Base-by-base conservation (phyloP, 1,284 basidiomycete genomes). In the Vanrija pseudolonga region DNA sequence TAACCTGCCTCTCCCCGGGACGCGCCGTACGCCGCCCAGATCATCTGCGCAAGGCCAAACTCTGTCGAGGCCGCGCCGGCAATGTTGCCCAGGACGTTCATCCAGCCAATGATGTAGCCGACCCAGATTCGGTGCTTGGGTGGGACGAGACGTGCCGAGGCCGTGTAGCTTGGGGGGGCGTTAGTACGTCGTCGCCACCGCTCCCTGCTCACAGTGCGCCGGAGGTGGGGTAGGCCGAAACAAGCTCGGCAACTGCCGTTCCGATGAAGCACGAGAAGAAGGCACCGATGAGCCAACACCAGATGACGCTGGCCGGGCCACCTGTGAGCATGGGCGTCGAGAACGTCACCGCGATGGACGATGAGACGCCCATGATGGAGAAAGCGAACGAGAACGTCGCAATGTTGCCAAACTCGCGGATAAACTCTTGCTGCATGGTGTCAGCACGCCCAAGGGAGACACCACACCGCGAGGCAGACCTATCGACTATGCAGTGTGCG, bases 31-130 rank as follows among this genome's bases (percentile, higher is more conserved):
- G 69, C 66, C 36, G 65, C 65, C 57, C 88, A 86, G 59, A 95
- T 92, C 92, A 95, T 94, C 69, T 84, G 83, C 24, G 56, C 55
- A 6, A 96, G 80, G 53, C 91, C 92, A 67, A 89, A 95, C 73
- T 94, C 92, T 2, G 90, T 92, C 20, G 61, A 67, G 23, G 65
- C 59, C 53, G 70, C 66, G 51, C 62, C 57, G 23, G 61, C 66
- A n/a, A 64, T 73, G 73, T 64, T 65, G 79, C 89, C 90, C 12
- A 94, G 84, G 44, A 91, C 84, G 72, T 94, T 95, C 48, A 95
- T 81, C 88, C 71, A 92, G 51, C 89, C 89, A 44, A 88, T 87
- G 17, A 89, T 76, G 72, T 77, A 80, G 23, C 79, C 79, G 42
- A 77, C 73, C 44, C 69, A n/a, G 6, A 18, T 23, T 7, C 40